Evolutionary conservation across 768 basidiomycete genomes (phyloP), one percentile per base, ranked within the genome.

Genomic region (Ramaria rubella): DNA sequence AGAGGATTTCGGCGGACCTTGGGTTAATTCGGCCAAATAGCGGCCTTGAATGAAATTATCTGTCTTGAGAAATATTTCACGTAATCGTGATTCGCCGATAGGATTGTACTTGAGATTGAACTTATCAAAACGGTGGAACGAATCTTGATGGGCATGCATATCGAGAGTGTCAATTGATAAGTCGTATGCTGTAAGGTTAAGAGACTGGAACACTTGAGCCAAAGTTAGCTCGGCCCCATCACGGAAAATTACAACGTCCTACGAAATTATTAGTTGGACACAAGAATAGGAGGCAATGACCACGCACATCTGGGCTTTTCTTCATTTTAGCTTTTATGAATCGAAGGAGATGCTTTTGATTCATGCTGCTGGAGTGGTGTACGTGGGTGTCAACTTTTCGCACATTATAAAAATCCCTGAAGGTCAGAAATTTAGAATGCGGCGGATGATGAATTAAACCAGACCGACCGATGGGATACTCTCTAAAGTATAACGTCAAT

Each of bases 251-350:
- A 99, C 96, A 30, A 94, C 80, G 65, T 99, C 95, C 93, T 96
- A 61, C 8, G 53, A 21, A 7, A 17, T 12, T 12, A 48, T 27
- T 3, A 52, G 31, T 9, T 11, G 38, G 31, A 46, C 38, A 19
- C 49, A 27, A 23, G 26, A 58, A 19, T 42, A 57, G 24, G 31
- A 58, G 23, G 43, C n/a, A 15, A 27, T 14, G 44, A 27, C 33
- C 9, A 65, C 80, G 42, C 56, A 90, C 92, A 48, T 94, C 66
- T 1, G 93, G 86, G 62, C 77, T 83, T 23, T 82, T 83, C 72
- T 93, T 94, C 92, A 96, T 94, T 68, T 95, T 95, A n/a, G 86
- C 84, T 70, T 99, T 99, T 75, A 99, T 97, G 73, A 99, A 98
- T 8, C 96, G 91, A 12, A 99, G 75, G 19, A 99, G 73, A 73